phyloP scores from a whole-genome alignment of 192 early-diverging fungal species.

The Coemansia sp. region DNA sequence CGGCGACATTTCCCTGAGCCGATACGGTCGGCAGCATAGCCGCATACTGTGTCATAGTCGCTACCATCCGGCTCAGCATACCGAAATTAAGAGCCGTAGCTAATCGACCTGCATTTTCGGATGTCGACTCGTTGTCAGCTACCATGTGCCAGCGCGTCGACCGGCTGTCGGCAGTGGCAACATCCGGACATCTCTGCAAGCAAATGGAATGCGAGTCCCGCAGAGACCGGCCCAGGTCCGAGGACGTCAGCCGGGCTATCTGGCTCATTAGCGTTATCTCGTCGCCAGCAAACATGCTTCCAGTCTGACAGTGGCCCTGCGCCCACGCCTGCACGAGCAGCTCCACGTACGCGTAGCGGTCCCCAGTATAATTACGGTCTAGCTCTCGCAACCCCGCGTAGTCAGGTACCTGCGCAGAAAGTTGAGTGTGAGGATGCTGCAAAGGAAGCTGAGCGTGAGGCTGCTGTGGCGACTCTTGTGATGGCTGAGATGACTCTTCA shows the following conservation, averaged over 20 bases:
- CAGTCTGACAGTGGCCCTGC: not conserved
- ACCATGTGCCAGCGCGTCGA: not conserved
- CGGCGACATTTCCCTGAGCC: not conserved
- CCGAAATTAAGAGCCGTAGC: not conserved
- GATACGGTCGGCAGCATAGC: not conserved
- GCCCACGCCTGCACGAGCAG: not conserved
- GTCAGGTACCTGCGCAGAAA: not conserved
- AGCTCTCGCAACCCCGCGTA: not conserved
- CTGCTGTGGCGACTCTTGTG: not conserved
- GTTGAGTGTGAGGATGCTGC: not conserved
- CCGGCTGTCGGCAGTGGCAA: not conserved
- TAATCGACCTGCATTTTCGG: not conserved
- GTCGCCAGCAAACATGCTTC: not conserved
- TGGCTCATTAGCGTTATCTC: constrained; percentile 3
- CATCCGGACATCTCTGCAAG: not conserved
- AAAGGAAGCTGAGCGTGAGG: not conserved
- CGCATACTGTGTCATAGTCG: constrained; percentile 1
- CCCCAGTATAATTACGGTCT: not conserved
- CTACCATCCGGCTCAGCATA: not conserved
- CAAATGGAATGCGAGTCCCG: not conserved
- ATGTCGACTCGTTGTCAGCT: not conserved
- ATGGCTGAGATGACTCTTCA: too few species aligned
- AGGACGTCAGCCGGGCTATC: not conserved
- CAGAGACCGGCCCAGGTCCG: not conserved
- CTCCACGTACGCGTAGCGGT: not conserved